Evolutionary conservation across 139 green algal genomes (phyloP), one percentile per base, ranked within the genome.

Genomic region (Nannochloris sp.): DNA sequence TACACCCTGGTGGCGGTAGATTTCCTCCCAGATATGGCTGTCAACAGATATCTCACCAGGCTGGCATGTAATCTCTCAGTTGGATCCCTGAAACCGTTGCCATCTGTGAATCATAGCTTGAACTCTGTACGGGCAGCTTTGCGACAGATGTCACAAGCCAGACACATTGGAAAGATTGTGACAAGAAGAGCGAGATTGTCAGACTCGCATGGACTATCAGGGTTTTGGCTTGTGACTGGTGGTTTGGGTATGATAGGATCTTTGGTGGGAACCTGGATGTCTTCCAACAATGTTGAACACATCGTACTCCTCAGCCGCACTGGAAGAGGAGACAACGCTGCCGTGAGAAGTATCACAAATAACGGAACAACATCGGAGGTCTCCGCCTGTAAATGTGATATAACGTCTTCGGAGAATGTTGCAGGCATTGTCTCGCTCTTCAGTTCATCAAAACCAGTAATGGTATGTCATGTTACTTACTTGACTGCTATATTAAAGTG

Each of bases 141-240:
- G 60, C 78, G 88, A 8, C 83, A 92, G 72, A 86, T 95, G 77
- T 85, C 83, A 7, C 81, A 89, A 67, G 85, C 87, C 0, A 67
- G 78, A 0, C 85, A 93, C 58, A 74, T 95, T 29, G 88, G 88
- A 75, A 95, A 95, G 78, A 68, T 95, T 24, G 81, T 95, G 11
- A 79, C 88, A 29, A 43, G 68, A 0, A 11, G 25, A 36, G n/a
- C 18, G 15, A 55, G 71, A 31, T 23, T 55, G 8, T 37, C 23
- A 36, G 25, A 40, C 4, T 24, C 12, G 6, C 34, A 68, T 10
- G 18, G 23, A 46, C 15, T 6, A 18, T 31, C 67, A 4, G 59
- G 67, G 4, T 23, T 31, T 15, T 51, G 57, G 15, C 5, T 76
- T 3, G 48, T 81, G 2, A 73, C 76, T 34, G 76, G 76, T 15